Percentiles rank a stretch among this genome's conserved stretches.
Conservation (phyloP, 1,139 yeast genomes). For the Sugiyamaella xylanicola region DNA sequence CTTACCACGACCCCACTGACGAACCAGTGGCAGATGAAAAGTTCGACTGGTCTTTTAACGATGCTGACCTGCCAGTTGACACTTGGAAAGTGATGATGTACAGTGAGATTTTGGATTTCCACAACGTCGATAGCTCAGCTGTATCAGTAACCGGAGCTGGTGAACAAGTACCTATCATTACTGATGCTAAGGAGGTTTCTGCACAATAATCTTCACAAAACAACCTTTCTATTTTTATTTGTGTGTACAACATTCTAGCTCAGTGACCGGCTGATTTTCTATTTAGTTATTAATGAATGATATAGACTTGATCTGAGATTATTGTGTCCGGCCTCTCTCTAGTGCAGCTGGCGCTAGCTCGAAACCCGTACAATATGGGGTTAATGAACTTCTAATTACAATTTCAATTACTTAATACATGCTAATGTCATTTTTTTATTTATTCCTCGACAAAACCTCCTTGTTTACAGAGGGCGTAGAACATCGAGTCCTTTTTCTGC, state of each 20-base stretch:
- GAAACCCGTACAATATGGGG: too few relatives aligned
- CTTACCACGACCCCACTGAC: conserved; percentile 98
- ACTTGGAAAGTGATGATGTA: conserved; percentile 99
- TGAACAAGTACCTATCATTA: conserved; percentile 9
- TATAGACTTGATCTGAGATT: too few relatives aligned
- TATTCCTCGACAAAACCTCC: conserved; percentile 46
- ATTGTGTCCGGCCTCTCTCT: too few relatives aligned
- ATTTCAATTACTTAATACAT: conserved; percentile 2
- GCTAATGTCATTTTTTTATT: conserved; percentile 3
- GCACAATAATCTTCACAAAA: conserved; percentile 3
- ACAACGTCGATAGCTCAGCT: conserved; percentile 57
- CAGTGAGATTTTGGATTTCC: conserved; percentile 94
- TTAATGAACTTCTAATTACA: conserved; percentile 1
- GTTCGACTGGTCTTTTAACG: conserved; percentile 98
- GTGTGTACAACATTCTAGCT: neutral
- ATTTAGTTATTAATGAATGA: too few relatives aligned
- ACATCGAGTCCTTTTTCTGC: conserved; percentile 66
- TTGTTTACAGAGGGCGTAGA: conserved; percentile 75
- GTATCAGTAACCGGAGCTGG: conserved; percentile 13
- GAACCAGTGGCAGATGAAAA: conserved; percentile 93
- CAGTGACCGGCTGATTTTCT: neutral
- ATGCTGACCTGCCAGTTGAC: conserved; percentile 95
- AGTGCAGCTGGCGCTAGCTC: too few relatives aligned
- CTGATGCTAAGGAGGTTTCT: conserved; percentile 6
- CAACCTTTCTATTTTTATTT: neutral